Conservation (phyloP, 2,329 filamentous ascomycete species). For the Cladosporium sp. region DNA sequence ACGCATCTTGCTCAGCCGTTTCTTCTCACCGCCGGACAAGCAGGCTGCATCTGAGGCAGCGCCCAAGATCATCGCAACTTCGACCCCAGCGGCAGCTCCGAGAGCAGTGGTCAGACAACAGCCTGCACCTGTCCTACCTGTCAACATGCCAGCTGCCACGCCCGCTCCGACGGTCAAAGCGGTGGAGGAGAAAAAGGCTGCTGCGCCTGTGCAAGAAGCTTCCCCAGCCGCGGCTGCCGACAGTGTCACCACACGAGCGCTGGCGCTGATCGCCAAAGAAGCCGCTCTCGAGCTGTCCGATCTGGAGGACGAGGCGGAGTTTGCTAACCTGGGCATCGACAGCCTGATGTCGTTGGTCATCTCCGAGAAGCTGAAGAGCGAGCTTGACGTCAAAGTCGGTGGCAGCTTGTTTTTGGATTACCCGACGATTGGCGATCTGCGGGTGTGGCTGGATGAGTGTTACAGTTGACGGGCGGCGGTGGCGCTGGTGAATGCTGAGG, state of each 20-base stretch:
- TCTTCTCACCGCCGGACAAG: constrained; percentile 38
- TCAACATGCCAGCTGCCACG: not conserved
- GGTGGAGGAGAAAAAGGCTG: not conserved
- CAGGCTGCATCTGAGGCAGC: not conserved
- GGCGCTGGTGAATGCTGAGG: too few relatives aligned
- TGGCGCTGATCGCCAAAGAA: constrained; percentile 35
- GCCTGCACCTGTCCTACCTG: not conserved
- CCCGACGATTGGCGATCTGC: constrained; percentile 26
- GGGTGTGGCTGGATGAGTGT: constrained; percentile 20
- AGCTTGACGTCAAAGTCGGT: constrained; percentile 35
- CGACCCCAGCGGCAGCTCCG: not conserved
- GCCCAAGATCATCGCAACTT: not conserved
- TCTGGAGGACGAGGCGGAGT: constrained; percentile 26
- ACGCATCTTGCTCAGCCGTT: constrained; percentile 40
- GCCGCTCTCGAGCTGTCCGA: constrained; percentile 26
- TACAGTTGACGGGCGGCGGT: constrained; percentile 16
- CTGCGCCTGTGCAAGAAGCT: not conserved
- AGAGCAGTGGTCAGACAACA: not conserved
- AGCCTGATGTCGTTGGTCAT: constrained; percentile 41
- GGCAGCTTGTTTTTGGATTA: constrained; percentile 31
- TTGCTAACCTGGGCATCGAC: constrained; percentile 40
- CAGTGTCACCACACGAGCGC: constrained; percentile 21
- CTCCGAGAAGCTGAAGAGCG: constrained; percentile 34
- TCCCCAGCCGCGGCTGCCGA: constrained; percentile 38
- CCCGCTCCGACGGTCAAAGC: not conserved